Evolutionary conservation across 2,329 filamentous ascomycete genomes (phyloP), one percentile per base, ranked within the genome.

Genomic region (Colletotrichum noveboracense): DNA sequence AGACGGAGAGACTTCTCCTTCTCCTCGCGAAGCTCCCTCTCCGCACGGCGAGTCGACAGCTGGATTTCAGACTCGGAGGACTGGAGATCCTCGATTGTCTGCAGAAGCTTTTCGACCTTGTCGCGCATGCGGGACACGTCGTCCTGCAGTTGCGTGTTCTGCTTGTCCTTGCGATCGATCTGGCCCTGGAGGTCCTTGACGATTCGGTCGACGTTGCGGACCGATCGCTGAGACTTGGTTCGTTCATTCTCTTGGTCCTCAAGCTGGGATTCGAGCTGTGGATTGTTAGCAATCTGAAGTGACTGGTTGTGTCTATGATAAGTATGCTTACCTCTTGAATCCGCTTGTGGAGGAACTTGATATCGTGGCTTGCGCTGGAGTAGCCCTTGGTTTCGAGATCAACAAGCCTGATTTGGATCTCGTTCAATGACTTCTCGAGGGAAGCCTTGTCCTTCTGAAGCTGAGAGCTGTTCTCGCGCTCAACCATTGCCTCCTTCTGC

Each of bases 351-450:
- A 98, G 86, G 87, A 98, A 98, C 81, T 97, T 94, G 79, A 98
- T 95, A 85, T 98, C 96, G 81, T 98, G 95, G 84, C 96, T 98
- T 28, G 95, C 95, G 78, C 94, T 97, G 24, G 96, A 97, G 86
- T 98, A 98, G 69, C 96, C 96, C 88, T 98, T 98, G 58, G 97
- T 98, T 87, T 99, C 96, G 10, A 98, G 89, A 83, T 98, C 97
- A 68, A 99, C 94, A 71, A 98, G 92, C 81, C 93, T 93, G 69
- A 98, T 91, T 85, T 98, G 96, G 30, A 96, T 89, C 84, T 99
- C 96, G 84, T 96, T 98, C 66, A 98, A 88, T 70, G 91, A 92
- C 88, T 98, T 98, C 87, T 98, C 97, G 56, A 99, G 88, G 1
- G 91, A 91, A 5, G 94, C 95, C 87, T 98, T 98, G 79, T 98